Base-by-base conservation (phyloP, 116 monocot species). In the Zostera marina region DNA sequence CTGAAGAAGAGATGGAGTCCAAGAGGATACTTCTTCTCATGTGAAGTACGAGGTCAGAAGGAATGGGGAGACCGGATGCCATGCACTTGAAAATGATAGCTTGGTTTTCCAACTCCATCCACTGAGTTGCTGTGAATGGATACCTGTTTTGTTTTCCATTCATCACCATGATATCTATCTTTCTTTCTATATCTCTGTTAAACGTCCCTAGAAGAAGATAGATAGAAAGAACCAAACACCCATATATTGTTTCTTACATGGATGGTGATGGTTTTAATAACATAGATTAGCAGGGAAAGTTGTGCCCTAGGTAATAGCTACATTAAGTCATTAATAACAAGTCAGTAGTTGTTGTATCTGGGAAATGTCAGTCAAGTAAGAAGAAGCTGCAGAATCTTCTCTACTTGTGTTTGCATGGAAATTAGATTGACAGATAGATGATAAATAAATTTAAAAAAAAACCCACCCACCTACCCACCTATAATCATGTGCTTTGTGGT, bases 41-140 rank as follows among this genome's bases (percentile, higher is more conserved):
- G 20, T 79, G 78, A 56, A 80, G 76, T 53, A 96, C 70, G 71
- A 94, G 94, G 55, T 94, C 81, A 53, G 79, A 70, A 13, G 96
- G 96, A 43, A 96, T 78, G 41, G 96, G 82, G 23, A 71, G 75
- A 26, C 96, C 96, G 20, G 84, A 75, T 8, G 74, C 80, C 96
- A 96, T 85, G 80, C 85, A 96, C 73, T 89, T 89, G 82, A 72
- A 96, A 60, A 96, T 96, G 66, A 96, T 80, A n/a, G 96, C 85
- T 56, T 96, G 96, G 57, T 80, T 77, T 58, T 88, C 89, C 22
- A 96, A 68, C 77, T 96, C 96, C 52, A 85, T 82, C 96, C 96
- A 96, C 58, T 96, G 96, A 14, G 80, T 76, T 49, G 81, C 74
- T 39, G 96, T 96, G 78, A 96, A 96, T 9, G 85, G 96, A 46